Evolutionary conservation across 73 alveolate species (phyloP).

Genomic region (Paramecium sonneborni): DNA sequence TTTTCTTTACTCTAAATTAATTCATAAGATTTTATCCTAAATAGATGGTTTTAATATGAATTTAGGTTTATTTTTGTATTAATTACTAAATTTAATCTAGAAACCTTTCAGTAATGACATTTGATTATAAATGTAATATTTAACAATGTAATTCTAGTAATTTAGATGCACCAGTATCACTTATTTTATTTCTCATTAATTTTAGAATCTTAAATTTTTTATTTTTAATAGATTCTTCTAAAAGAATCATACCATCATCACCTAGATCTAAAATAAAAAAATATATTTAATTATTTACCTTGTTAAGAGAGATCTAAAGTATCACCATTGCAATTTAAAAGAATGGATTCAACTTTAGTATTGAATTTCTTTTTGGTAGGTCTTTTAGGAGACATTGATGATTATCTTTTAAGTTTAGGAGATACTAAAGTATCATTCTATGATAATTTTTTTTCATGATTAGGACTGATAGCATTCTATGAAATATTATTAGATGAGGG

Average conservation of each 20-base stretch:
- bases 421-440: not conserved
- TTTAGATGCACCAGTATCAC: conserved; percentile 47
- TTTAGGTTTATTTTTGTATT: not conserved
- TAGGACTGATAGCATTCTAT: not conserved
- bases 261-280: not conserved
- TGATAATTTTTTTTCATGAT: not conserved
- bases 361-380: conserved; percentile 27
- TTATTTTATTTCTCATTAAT: conserved; percentile 34
- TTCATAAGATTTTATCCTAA: conserved; percentile 24
- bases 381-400: conserved; percentile 58
- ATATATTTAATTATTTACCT: not conserved
- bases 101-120: conserved; percentile 51
- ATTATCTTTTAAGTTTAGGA: conserved; percentile 38
- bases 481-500: conserved; percentile 15
- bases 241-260: conserved; percentile 14
- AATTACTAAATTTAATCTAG: not conserved
- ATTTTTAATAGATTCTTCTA: not conserved
- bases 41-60: conserved; percentile 20
- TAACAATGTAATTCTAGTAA: conserved; percentile 1
- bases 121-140: conserved; percentile 28
- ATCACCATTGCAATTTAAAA: not conserved
- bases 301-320: not conserved
- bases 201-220: not conserved
- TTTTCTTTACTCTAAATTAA: conserved; percentile 46
- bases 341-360: not conserved